Percentiles rank a stretch among this genome's conserved stretches.
phyloP scores from a whole-genome alignment of 345 rosid genomes.

The Cardamine resedifolia region DNA sequence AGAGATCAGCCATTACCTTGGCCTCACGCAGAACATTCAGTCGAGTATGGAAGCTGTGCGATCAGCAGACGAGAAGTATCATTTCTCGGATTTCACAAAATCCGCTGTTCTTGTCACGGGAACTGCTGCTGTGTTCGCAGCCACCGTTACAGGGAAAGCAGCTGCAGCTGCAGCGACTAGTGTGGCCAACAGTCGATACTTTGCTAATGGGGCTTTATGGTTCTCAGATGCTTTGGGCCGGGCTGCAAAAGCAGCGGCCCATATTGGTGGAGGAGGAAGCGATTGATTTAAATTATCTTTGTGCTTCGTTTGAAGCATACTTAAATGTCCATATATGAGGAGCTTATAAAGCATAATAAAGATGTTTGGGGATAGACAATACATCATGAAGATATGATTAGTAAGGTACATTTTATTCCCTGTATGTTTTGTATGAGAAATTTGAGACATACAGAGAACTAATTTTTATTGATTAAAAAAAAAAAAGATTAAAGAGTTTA shows the following conservation, averaged over 20 bases:
- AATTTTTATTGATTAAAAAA: too few species aligned
- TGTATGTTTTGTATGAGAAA: conserved; percentile 3
- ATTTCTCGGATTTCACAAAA: conserved; percentile 64
- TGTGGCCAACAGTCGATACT: conserved; percentile 67
- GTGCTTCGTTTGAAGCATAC: conserved; percentile 2
- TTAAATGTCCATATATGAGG: background rate
- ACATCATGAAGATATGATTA: background rate
- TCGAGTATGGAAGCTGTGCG: conserved; percentile 59
- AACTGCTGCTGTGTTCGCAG: conserved; percentile 67
- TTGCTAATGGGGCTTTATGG: conserved; percentile 86
- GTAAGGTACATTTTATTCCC: background rate
- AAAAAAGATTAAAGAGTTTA: background rate
- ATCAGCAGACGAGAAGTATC: conserved; percentile 68
- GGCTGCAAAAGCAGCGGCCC: conserved; percentile 73
- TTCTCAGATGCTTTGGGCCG: conserved; percentile 61
- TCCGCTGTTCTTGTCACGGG: conserved; percentile 66
- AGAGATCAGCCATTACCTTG: conserved; percentile 64
- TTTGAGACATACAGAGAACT: background rate
- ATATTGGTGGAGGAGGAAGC: conserved; percentile 55
- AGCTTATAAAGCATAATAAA: background rate
- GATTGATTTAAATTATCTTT: conserved; percentile 1
- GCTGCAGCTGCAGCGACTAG: conserved; percentile 67
- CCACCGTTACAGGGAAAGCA: conserved; percentile 56
- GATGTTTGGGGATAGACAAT: background rate
- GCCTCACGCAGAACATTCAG: conserved; percentile 65